Evolutionary conservation across 2,329 filamentous ascomycete species (phyloP).

Genomic region (Apiospora hydei): DNA sequence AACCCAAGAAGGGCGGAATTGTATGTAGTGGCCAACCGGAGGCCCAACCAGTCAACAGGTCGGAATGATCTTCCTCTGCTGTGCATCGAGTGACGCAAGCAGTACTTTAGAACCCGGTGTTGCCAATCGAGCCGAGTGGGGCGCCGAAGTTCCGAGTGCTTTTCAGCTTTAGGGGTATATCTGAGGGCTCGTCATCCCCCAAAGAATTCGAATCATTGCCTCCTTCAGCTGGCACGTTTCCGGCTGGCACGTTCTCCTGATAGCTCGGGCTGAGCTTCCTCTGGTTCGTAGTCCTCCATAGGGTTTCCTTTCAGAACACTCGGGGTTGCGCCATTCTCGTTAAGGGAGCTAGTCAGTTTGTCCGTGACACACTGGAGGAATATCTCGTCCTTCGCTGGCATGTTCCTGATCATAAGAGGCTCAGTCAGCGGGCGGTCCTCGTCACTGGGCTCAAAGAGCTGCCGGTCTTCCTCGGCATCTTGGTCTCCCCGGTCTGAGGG

Average conservation of each 20-base stretch:
- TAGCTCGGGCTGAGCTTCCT: neutral
- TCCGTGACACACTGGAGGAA: constrained; percentile 59
- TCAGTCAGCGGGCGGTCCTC: constrained; percentile 57
- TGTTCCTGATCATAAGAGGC: constrained; percentile 62
- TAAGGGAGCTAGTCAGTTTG: constrained; percentile 59
- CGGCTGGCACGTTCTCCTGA: neutral
- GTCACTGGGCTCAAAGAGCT: constrained; percentile 48
- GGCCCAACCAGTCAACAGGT: neutral
- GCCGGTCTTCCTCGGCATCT: constrained; percentile 31
- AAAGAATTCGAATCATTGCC: constrained; percentile 4
- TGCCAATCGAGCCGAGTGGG: constrained; percentile 24
- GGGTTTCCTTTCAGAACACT: constrained; percentile 42
- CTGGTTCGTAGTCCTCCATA: neutral
- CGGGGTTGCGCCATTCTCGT: constrained; percentile 54
- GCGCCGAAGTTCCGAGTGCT: constrained; percentile 28
- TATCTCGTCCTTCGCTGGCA: constrained; percentile 62
- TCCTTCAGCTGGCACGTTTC: neutral
- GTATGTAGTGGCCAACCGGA: neutral
- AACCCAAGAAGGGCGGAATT: neutral
- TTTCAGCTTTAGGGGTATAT: constrained; percentile 28
- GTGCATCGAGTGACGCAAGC: neutral
- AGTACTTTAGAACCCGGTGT: neutral
- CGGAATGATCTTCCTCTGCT: neutral
- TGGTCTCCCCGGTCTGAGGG: constrained; percentile 24
- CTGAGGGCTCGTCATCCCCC: constrained; percentile 20